Evolutionary conservation across 768 basidiomycete genomes (phyloP).

Genomic region (Calocybe gangraenosa): DNA sequence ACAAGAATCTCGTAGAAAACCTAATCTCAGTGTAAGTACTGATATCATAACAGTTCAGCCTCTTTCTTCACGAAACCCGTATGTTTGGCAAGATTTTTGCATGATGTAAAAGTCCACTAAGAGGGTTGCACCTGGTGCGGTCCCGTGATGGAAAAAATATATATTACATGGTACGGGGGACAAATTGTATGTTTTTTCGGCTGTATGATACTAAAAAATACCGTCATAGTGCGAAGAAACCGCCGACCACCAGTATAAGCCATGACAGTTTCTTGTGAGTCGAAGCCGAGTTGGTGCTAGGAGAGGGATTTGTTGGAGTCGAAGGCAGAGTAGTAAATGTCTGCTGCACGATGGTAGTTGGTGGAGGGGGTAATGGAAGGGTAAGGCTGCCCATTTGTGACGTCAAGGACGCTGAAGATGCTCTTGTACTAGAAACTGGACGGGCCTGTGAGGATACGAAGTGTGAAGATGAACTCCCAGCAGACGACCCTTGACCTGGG

Average conservation of each 20-base stretch:
- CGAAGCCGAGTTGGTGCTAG: not conserved
- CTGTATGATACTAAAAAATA: not conserved
- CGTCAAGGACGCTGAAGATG: not conserved
- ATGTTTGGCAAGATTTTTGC: too few species aligned
- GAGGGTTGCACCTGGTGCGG: too few species aligned
- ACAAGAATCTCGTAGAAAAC: too few species aligned
- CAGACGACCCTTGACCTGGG: constrained; percentile 14
- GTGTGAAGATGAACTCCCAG: not conserved
- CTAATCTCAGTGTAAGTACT: too few species aligned
- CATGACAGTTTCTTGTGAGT: not conserved
- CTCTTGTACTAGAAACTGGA: not conserved
- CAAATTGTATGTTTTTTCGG: too few species aligned
- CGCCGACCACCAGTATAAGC: not conserved
- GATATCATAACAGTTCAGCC: too few species aligned
- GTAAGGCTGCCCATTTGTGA: not conserved
- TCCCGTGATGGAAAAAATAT: too few species aligned
- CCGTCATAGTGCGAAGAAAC: not conserved
- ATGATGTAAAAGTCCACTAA: too few species aligned
- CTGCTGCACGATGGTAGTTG: not conserved
- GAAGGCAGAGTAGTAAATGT: not conserved
- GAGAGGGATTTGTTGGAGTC: not conserved
- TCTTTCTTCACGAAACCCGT: too few species aligned
- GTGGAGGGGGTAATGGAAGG: not conserved
- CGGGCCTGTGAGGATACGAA: not conserved
- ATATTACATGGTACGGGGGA: too few species aligned